Conservation (phyloP, 2,329 filamentous ascomycete species). For the Xylaria sp. region DNA sequence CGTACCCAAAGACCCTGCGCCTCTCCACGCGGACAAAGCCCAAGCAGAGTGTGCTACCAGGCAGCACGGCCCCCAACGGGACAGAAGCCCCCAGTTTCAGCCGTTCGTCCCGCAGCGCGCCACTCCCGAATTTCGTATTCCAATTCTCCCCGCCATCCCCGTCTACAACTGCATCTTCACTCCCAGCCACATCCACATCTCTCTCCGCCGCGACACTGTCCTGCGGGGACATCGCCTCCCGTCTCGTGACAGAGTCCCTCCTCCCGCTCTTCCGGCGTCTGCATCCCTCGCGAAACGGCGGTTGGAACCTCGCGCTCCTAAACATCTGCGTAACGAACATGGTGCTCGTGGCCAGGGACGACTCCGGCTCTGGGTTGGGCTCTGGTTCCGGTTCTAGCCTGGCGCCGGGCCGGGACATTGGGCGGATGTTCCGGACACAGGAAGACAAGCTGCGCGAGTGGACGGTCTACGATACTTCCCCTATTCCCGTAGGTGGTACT, state of each 20-base stretch:
- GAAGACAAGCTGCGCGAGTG: constrained; percentile 72
- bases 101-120: constrained; percentile 76
- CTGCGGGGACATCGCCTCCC: constrained; percentile 62
- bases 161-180: background rate
- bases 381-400: constrained; percentile 48
- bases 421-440: constrained; percentile 80
- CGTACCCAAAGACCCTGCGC: constrained; percentile 79
- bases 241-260: constrained; percentile 71
- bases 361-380: constrained; percentile 43
- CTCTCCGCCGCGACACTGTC: background rate
- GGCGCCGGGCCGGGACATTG: constrained; percentile 78
- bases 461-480: constrained; percentile 55
- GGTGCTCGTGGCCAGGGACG: constrained; percentile 57
- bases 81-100: constrained; percentile 51
- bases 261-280: constrained; percentile 76
- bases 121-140: constrained; percentile 77
- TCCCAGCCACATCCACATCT: background rate
- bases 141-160: constrained; percentile 47
- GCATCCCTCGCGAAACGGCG: constrained; percentile 66
- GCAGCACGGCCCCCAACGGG: constrained; percentile 42
- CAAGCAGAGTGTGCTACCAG: constrained; percentile 50
- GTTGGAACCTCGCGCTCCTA: constrained; percentile 82
- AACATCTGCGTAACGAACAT: constrained; percentile 92
- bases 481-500: no score
- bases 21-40: constrained; percentile 73